Base-by-base conservation (phyloP, 345 rosid genomes). In the Aegle marmelos region DNA sequence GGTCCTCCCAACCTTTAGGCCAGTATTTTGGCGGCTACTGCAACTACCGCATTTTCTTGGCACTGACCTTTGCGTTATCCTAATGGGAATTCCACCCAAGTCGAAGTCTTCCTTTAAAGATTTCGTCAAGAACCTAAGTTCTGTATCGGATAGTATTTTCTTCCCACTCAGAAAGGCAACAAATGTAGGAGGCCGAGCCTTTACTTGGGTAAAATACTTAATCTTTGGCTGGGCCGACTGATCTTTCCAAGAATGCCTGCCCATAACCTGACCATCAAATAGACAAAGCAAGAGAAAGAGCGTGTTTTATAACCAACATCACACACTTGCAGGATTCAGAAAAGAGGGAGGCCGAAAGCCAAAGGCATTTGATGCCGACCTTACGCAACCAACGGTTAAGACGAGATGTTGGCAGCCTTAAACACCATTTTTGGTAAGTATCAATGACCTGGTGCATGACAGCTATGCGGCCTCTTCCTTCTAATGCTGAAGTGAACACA, bases 171-270 rank as follows among this genome's bases (percentile, higher is more conserved):
- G 58, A 74, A 96, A 96, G 78, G 98, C 95, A 0, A 96, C 93
- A 79, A 96, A 96, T 73, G 99, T 96, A 1, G 98, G 98, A 17
- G 99, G 99, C 41, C 99, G 86, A 31, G 98, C 99, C 91, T 96
- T 96, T 85, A 96, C 99, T 76, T 96, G 99, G 34, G 99, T 92
- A 84, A 96, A 90, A 79, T 94, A 96, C 84, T 96, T 96, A 70
- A 96, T 89, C 90, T 91, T 96, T 28, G 97, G 94, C 75, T 92
- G 93, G 7, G 97, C 87, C 31, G 97, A 91, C 56, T 87, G 89
- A 78, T 91, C 98, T 88, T 87, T 96, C 99, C 99, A 96, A 1
- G 99, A 96, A 82, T 94, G 99, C 73, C 98, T 84, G 83, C 99
- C 92, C 97, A 90, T 88, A 28, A 95, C 93, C 98, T 95, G 84